Percentiles rank a stretch among this genome's conserved stretches.
Conservation (phyloP, 208 protist genomes). For the Acanthamoeba royreba region DNA sequence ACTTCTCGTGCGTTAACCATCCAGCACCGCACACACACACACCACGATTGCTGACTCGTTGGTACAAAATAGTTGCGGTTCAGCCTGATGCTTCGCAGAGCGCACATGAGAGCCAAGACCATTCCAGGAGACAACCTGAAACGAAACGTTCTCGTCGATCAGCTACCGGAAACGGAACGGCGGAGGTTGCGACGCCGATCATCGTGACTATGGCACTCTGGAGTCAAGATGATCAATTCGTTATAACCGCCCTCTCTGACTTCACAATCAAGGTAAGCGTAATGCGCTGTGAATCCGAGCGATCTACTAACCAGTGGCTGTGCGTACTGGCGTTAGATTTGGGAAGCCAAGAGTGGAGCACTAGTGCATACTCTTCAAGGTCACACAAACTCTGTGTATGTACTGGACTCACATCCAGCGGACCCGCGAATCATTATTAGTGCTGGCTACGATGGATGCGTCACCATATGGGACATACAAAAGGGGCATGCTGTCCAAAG, state of each 20-base stretch:
- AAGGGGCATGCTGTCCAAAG: constrained; percentile 1
- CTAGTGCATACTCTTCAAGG: neutral
- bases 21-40: too few relatives aligned
- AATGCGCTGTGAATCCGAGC: neutral
- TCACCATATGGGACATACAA: constrained; percentile 25
- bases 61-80: constrained; percentile 5
- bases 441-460: constrained; percentile 23
- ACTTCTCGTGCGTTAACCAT: too few relatives aligned
- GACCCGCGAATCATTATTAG: constrained; percentile 28
- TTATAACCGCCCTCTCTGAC: constrained; percentile 44
- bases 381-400: constrained; percentile 25
- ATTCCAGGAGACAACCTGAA: neutral
- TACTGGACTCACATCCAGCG: constrained; percentile 9
- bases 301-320: neutral
- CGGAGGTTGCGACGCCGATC: neutral
- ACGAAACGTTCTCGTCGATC: neutral
- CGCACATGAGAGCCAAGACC: neutral
- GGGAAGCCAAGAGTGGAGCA: neutral
- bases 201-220: constrained; percentile 42
- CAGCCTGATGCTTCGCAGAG: neutral
- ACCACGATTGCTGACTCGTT: too few relatives aligned
- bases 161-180: neutral
- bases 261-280: constrained; percentile 36
- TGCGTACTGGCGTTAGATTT: neutral
- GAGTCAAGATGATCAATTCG: constrained; percentile 39